Conservation (phyloP, 345 rosid species). For the Aurinia saxatilis region DNA sequence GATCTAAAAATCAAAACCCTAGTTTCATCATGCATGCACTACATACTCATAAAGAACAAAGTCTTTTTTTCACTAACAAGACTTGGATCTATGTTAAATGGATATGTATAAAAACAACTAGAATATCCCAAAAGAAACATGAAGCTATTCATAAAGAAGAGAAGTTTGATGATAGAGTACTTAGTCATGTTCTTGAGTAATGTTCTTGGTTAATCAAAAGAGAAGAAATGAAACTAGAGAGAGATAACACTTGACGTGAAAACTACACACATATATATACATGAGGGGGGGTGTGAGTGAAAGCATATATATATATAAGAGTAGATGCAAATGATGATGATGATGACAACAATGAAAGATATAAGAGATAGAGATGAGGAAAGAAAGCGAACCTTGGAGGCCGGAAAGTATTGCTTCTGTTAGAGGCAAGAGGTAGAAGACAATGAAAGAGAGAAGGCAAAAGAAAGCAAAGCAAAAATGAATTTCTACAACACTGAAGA, state of each 20-base stretch:
- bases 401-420: slow-evolving; percentile 25
- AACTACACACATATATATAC: background rate
- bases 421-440: slow-evolving; percentile 38
- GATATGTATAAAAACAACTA: background rate
- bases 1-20: slow-evolving; percentile 19
- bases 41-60: slow-evolving; percentile 6
- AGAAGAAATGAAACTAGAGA: slow-evolving; percentile 15
- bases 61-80: background rate
- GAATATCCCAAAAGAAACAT: slow-evolving; percentile 5
- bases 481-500: slow-evolving; percentile 23
- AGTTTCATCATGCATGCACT: slow-evolving; percentile 21
- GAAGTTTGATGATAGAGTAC: background rate
- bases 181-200: slow-evolving; percentile 23
- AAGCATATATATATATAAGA: background rate
- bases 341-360: slow-evolving; percentile 20
- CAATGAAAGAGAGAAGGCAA: slow-evolving; percentile 25
- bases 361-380: slow-evolving; percentile 10
- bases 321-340: too few species aligned
- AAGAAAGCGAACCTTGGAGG: slow-evolving; percentile 38
- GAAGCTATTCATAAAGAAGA: background rate
- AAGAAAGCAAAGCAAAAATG: slow-evolving; percentile 28
- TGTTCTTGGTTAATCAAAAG: slow-evolving; percentile 1
- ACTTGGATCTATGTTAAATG: slow-evolving; percentile 11
- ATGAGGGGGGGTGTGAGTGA: background rate
- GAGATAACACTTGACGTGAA: slow-evolving; percentile 3